phyloP scores from a whole-genome alignment of 257 asterid genomes.

The Ligustrum vulgare region DNA sequence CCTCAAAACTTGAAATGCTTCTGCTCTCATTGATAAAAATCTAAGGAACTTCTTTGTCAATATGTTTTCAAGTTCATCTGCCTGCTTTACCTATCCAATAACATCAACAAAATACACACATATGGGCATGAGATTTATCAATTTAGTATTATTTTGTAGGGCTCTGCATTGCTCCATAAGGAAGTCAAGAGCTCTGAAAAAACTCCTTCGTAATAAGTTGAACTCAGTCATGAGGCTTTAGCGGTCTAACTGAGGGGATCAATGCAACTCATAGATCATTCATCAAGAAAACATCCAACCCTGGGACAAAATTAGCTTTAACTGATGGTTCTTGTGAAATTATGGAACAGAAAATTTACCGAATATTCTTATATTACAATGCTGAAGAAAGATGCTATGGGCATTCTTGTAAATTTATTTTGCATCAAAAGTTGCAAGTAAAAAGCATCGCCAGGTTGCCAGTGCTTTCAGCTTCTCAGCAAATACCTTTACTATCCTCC shows the following conservation, averaged over 20 bases:
- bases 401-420: too few relatives aligned
- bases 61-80: conserved; percentile 98
- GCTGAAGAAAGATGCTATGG: too few relatives aligned
- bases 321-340: too few relatives aligned
- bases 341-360: too few relatives aligned
- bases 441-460: too few relatives aligned
- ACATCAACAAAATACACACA: conserved; percentile 14
- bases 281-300: not conserved
- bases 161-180: not conserved
- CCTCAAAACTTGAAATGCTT: conserved; percentile 97
- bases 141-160: conserved; percentile 8
- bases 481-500: too few relatives aligned
- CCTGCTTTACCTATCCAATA: conserved; percentile 77
- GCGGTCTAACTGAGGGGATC: conserved; percentile 5
- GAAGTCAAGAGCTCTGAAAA: conserved; percentile 5
- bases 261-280: not conserved
- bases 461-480: too few relatives aligned
- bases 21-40: conserved; percentile 97
- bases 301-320: not conserved
- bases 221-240: conserved; percentile 11
- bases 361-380: too few relatives aligned
- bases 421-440: too few relatives aligned
- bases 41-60: conserved; percentile 92
- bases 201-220: not conserved
- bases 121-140: conserved; percentile 17